phyloP scores from a whole-genome alignment of 305 asterid species.

The Fraxinus xanthoxyloides region DNA sequence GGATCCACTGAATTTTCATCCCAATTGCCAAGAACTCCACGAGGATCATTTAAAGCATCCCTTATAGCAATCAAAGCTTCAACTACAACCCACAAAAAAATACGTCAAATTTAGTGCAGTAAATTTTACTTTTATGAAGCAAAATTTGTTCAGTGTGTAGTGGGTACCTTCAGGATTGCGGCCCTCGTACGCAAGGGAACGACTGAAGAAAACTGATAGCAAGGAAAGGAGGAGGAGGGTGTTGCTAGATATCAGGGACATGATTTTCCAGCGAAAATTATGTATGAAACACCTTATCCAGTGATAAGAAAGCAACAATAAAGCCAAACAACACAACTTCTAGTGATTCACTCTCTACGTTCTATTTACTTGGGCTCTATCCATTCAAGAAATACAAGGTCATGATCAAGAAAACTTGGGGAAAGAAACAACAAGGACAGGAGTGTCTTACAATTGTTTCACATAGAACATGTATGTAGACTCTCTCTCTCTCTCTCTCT shows the following conservation, averaged over 20 bases:
- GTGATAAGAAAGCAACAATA: not conserved
- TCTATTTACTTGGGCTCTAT: not conserved
- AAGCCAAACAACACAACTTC: not conserved
- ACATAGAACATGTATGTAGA: not conserved
- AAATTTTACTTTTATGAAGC: not conserved
- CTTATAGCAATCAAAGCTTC: slow-evolving; percentile 69
- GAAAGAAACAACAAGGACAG: not conserved
- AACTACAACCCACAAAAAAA: slow-evolving; percentile 36
- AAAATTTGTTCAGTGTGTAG: not conserved
- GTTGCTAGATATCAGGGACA: not conserved
- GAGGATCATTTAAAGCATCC: slow-evolving; percentile 64
- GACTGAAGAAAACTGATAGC: slow-evolving; percentile 32
- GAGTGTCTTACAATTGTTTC: not conserved
- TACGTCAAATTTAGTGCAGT: not conserved
- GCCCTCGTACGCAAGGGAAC: slow-evolving; percentile 51
- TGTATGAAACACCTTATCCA: not conserved
- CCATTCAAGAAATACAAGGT: not conserved
- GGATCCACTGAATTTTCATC: slow-evolving; percentile 93
- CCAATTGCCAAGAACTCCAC: slow-evolving; percentile 84
- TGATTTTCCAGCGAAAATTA: not conserved
- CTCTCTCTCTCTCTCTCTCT: not conserved
- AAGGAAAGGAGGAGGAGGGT: slow-evolving; percentile 24
- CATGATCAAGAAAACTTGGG: not conserved
- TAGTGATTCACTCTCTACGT: not conserved
- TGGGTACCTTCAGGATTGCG: slow-evolving; percentile 81